Base-by-base conservation (phyloP, 2,329 filamentous ascomycete species). In the Tolypocladium guangdongense region DNA sequence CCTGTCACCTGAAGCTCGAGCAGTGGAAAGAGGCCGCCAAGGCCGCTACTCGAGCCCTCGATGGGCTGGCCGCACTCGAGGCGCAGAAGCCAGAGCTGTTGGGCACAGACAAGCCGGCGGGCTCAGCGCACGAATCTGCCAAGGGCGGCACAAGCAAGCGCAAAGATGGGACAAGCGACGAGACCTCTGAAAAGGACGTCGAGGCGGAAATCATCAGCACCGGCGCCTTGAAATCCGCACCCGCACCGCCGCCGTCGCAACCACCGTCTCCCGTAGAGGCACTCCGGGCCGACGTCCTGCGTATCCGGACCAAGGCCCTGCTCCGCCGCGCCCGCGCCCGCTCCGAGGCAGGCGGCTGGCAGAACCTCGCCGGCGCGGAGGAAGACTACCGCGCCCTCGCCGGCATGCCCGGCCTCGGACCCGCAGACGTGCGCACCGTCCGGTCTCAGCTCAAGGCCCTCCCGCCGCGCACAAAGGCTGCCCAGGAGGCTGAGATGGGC, bases 11-110 rank as follows among this genome's bases (percentile, higher is more conserved):
- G 52, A 95, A 95, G 66, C 75, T 95, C 3, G 77, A 84, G 56
- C 85, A 92, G 56, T 96, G 90, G 88, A 90, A 91, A 60, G 83
- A 88, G 33, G 88, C 90, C 11, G 78, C 90, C 45, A 84, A 85
- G 49, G 78, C 81, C 11, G 90, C 91, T 1, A 87, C 83, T 0
- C 76, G 80, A 12, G 85, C 89, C 2, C 66, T 97, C 0, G 85
- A 91, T 12, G 77, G 80, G 0, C 71, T 97, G n/a, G 82, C 87
- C 56, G 77, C 78, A 32, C 63, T 92, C 60, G 70, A 77, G 50
- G 64, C 61, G 16, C 65, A 69, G 30, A 64, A 70, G 7, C 67
- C 64, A 7, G 66, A 68, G 32, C 50, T 66, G 3, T 18, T 45
- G 20, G 41, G 20, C 37, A 32, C 49, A 27, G 64, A 70, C 2